Percentiles rank a stretch among this genome's conserved stretches.
These are phyloP conservation scores for Podochytrium sp. DNA, from an alignment of 192 early-diverging fungal species.

Conservation along the genomic window DNA sequence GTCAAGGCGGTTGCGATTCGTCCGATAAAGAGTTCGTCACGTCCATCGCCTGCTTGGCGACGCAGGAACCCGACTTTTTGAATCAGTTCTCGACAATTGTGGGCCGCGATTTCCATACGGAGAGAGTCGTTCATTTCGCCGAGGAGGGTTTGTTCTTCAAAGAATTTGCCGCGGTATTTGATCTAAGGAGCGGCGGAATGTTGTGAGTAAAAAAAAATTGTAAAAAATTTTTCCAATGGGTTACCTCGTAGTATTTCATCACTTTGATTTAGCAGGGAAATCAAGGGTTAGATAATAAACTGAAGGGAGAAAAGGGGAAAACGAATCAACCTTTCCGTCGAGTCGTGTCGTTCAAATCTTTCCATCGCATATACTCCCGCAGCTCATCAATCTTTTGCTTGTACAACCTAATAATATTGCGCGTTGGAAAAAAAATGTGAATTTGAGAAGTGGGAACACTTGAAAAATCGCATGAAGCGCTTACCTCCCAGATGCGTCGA, in stretches of 20 bases:
- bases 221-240: slow-evolving; percentile 38
- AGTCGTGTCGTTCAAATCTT: slow-evolving; percentile 30
- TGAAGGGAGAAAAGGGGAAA: no score
- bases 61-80: slow-evolving; percentile 38
- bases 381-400: slow-evolving; percentile 55
- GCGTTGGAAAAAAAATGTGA: no score
- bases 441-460: no score
- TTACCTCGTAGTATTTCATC: slow-evolving; percentile 37
- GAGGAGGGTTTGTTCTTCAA: slow-evolving; percentile 26
- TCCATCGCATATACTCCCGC: slow-evolving; percentile 53
- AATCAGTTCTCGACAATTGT: slow-evolving; percentile 38
- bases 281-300: no score
- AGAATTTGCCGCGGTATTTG: slow-evolving; percentile 35
- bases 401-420: slow-evolving; percentile 35
- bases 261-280: no score
- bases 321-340: slow-evolving; percentile 29
- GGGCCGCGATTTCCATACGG: slow-evolving; percentile 37
- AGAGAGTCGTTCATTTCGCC: slow-evolving; percentile 37
- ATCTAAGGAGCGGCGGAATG: background rate
- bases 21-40: slow-evolving; percentile 38
- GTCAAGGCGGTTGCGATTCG: slow-evolving; percentile 30
- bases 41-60: slow-evolving; percentile 31
- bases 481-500: slow-evolving; percentile 50
- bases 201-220: slow-evolving; percentile 39
- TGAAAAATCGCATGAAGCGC: no score